Conservation (phyloP, 176 grass and related monocot species). For the Poa annua region DNA sequence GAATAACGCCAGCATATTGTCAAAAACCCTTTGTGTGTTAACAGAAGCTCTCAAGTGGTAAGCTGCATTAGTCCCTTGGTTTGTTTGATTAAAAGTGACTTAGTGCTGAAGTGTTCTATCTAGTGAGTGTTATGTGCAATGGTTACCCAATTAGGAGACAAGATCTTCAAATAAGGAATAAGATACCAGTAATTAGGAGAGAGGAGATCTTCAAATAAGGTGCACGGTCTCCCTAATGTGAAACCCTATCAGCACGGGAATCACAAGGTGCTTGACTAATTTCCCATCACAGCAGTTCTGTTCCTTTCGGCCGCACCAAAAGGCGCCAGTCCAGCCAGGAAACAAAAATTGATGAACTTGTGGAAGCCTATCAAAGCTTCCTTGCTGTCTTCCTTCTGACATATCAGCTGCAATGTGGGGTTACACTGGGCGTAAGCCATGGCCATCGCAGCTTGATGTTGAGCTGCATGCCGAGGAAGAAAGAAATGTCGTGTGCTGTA, state of each 20-base stretch:
- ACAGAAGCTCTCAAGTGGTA: constrained; percentile 91
- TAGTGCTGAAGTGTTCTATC: background rate
- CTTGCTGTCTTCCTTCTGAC: background rate
- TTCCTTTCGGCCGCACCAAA: background rate
- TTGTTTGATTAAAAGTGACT: constrained; percentile 27
- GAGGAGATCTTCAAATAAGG: background rate
- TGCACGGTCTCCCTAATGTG: background rate
- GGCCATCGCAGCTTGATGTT: background rate
- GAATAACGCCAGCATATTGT: constrained; percentile 57
- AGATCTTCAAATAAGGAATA: background rate
- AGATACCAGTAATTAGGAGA: background rate
- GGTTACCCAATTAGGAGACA: background rate
- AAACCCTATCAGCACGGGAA: background rate
- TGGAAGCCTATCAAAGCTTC: background rate
- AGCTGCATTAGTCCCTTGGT: constrained; percentile 15
- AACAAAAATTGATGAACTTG: background rate
- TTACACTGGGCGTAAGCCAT: background rate
- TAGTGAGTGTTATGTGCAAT: background rate
- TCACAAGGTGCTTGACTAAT: background rate
- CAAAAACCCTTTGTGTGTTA: constrained; percentile 71
- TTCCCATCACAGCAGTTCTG: background rate
- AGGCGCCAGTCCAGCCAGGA: background rate
- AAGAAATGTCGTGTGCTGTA: background rate
- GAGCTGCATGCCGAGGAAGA: background rate
- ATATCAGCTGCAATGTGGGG: background rate